Percentiles rank a stretch among this genome's conserved stretches.
Evolutionary conservation across 192 early-diverging fungal species (phyloP).

Genomic region (Gigaspora rosea): DNA sequence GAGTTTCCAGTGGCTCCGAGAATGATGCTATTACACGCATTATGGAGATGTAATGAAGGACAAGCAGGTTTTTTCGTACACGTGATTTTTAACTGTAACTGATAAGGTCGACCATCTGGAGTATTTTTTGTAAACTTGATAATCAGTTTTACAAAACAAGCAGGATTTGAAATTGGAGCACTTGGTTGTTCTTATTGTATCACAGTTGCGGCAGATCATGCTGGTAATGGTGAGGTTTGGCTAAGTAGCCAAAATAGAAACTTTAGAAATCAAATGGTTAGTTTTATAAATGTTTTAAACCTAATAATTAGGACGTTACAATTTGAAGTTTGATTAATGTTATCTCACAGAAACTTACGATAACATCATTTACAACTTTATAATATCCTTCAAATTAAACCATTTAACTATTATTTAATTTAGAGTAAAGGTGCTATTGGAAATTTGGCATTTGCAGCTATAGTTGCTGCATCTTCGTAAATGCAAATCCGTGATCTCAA

Average conservation of each 20-base stretch:
- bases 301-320: too few relatives aligned
- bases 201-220: slow-evolving; percentile 75
- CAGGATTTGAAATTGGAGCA: slow-evolving; percentile 72
- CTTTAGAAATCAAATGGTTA: slow-evolving; percentile 78
- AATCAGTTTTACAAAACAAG: too few relatives aligned
- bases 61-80: too few relatives aligned
- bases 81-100: too few relatives aligned
- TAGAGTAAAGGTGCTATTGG: slow-evolving; percentile 73
- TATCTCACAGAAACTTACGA: too few relatives aligned
- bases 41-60: too few relatives aligned
- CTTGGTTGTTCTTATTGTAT: slow-evolving; percentile 84
- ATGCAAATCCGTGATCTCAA: slow-evolving; percentile 72
- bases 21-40: too few relatives aligned
- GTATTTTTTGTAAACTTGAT: too few relatives aligned
- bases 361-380: background rate
- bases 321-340: too few relatives aligned
- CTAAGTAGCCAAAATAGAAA: slow-evolving; percentile 84
- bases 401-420: too few relatives aligned
- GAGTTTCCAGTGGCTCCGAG: too few relatives aligned
- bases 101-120: too few relatives aligned
- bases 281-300: background rate
- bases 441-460: slow-evolving; percentile 76
- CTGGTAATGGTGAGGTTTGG: slow-evolving; percentile 79
- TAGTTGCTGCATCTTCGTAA: slow-evolving; percentile 76
- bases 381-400: background rate